Evolutionary conservation across 2,329 filamentous ascomycete species (phyloP), one percentile per base, ranked within the genome.

Genomic region (Colletotrichum sp.): DNA sequence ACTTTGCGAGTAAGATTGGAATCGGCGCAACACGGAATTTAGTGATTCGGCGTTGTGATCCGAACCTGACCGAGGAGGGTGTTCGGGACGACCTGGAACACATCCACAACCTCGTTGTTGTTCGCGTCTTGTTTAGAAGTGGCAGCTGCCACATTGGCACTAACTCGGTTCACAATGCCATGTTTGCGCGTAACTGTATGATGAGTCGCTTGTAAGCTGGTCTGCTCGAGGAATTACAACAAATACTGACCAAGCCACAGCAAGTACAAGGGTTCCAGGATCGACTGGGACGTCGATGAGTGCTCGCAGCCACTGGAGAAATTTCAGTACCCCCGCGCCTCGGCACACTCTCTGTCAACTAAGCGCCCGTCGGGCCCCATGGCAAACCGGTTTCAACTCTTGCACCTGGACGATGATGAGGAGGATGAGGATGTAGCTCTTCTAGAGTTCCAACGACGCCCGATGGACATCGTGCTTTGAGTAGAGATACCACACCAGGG

Each of bases 121-220:
- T 97, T 80, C 90, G 90, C 58, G 85, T 97, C 60, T 84, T 85
- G 9, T 93, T 94, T 82, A 83, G 85, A 4, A 86, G 88, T 21
- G 88, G 88, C 6, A 90, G 92, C 82, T 93, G 90, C 74, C 91
- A 91, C 82, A 92, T 98, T 78, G 92, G 91, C 71, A 95, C 93
- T 9, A 98, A 96, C 82, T 95, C 94, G 1, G 89, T 98, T 12
- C 90, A 93, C 80, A 93, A 94, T 77, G 94, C 95, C 13, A 89
- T 95, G 68, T 95, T 93, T 83, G 94, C 95, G 10, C 90, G 92
- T 21, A 94, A 91, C 12, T 97, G 95, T 85, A 94, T 98, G 93
- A 93, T 94, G 90, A 92, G 89, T 77, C 86, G 88, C 70, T 78
- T 78, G 89, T 91, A 82, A 81, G 88, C 84, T 28, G 26, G 15